Evolutionary conservation across 2,329 filamentous ascomycete genomes (phyloP), one percentile per base, ranked within the genome.

Genomic region (Nothopassalora personata): DNA sequence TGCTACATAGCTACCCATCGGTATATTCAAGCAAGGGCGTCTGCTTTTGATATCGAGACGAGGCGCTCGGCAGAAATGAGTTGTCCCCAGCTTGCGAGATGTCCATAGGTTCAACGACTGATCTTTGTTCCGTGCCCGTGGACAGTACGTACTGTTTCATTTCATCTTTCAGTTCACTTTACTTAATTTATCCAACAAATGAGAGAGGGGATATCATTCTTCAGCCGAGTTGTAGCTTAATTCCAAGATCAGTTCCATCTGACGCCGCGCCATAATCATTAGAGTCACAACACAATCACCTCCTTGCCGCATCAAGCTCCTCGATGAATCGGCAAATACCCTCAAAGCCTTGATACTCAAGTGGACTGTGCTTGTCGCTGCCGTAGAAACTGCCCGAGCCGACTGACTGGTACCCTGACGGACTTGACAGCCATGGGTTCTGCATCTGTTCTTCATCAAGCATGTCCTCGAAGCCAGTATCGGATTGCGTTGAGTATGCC

Each of bases 251-350:
- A 19, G 8, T 18, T 31, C 48, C 48, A 31, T 51, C 48, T 28
- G 34, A 51, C 49, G 27, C 30, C 49, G 11, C n/a, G 49, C 49
- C n/a, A 18, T 18, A 39, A 50, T 13, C 11, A 56, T 19, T 15
- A 53, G n/a, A 15, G 13, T 23, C n/a, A 30, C 30, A 55, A 8
- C 15, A 47, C 13, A 27, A 9, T 48, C 60, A 65, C 53, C 53
- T 50, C 27, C 50, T 46, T 5, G 46, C 78, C 46, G 75, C 73
- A 70, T 87, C 84, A 66, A 85, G 86, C 63, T 86, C 81, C 65
- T 85, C 82, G 59, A 88, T 77, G 68, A 88, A 88, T 53, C 79
- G 78, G 67, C 86, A 85, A 34, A 89, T 87, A 3, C 85, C 86
- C 67, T 88, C 83, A 13, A 85, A 73, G 5, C 84, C 82, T 61